Conservation (phyloP, 2,329 filamentous ascomycete genomes). For the Aspergillus awamori region DNA sequence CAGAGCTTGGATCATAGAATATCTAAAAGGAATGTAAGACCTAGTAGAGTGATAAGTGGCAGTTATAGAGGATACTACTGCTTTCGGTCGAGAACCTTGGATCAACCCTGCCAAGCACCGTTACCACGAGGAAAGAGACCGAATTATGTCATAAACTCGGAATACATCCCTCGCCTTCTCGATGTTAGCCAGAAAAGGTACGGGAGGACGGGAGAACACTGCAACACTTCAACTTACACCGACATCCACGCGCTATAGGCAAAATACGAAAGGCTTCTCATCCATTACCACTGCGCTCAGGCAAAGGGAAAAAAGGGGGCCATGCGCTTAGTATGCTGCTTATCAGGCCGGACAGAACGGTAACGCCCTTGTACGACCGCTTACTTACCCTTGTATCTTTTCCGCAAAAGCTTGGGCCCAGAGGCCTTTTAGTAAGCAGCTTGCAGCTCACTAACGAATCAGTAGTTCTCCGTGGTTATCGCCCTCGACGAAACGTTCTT, state of each 20-base stretch:
- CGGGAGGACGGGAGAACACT: neutral
- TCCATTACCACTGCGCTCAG: neutral
- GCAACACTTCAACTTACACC: neutral
- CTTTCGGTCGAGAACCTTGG: neutral
- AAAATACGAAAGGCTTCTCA: too few species aligned
- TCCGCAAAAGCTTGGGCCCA: neutral
- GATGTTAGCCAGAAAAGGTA: neutral
- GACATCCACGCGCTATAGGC: neutral
- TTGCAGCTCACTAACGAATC: slow-evolving; percentile 9
- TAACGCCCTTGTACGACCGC: neutral
- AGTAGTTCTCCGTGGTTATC: slow-evolving; percentile 8
- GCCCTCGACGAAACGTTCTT: slow-evolving; percentile 5
- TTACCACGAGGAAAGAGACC: neutral
- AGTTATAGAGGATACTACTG: neutral
- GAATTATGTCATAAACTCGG: slow-evolving; percentile 3
- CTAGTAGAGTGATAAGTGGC: neutral
- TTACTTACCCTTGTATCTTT: neutral
- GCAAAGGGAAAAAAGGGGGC: neutral
- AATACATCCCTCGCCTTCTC: neutral
- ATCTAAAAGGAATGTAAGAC: too few species aligned
- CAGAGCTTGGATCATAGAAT: neutral
- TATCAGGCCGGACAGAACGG: neutral
- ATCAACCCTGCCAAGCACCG: neutral
- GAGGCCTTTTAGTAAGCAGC: slow-evolving; percentile 7
- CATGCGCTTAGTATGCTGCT: neutral